Percentiles rank a stretch among this genome's conserved stretches.
These are phyloP conservation scores for Syzygium jambos DNA, from an alignment of 345 rosid species.

Conservation along the genomic window DNA sequence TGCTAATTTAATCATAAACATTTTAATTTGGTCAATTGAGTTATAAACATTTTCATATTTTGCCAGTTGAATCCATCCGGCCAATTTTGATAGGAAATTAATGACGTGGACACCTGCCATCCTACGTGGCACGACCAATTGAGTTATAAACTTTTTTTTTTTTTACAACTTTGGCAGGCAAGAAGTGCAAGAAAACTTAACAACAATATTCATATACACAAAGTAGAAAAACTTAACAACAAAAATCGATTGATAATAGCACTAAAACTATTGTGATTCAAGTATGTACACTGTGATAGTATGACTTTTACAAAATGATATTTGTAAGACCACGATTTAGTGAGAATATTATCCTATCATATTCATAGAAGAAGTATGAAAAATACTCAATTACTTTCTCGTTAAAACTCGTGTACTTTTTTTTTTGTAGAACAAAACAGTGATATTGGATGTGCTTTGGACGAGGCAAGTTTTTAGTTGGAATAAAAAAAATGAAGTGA, in stretches of 20 bases:
- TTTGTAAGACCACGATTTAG: neutral
- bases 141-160: too few relatives aligned
- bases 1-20: too few relatives aligned
- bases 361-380: neutral
- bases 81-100: too few relatives aligned
- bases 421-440: neutral
- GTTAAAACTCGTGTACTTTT: neutral
- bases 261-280: neutral
- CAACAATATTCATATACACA: neutral
- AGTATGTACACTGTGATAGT: neutral
- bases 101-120: too few relatives aligned
- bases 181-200: too few relatives aligned
- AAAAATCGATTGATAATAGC: neutral
- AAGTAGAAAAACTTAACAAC: neutral
- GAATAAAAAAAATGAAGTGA: neutral
- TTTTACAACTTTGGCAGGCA: too few relatives aligned
- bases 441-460: neutral
- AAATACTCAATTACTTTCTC: neutral
- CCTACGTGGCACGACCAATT: too few relatives aligned
- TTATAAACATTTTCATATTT: too few relatives aligned
- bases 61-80: too few relatives aligned
- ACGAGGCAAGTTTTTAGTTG: neutral
- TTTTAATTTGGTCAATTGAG: too few relatives aligned
- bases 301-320: neutral
- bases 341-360: neutral